A percentile compares a stretch with the other conserved stretches of the same genome.
Evolutionary conservation across 2,329 filamentous ascomycete species (phyloP).

Genomic region (Trichoderma guizhouense): DNA sequence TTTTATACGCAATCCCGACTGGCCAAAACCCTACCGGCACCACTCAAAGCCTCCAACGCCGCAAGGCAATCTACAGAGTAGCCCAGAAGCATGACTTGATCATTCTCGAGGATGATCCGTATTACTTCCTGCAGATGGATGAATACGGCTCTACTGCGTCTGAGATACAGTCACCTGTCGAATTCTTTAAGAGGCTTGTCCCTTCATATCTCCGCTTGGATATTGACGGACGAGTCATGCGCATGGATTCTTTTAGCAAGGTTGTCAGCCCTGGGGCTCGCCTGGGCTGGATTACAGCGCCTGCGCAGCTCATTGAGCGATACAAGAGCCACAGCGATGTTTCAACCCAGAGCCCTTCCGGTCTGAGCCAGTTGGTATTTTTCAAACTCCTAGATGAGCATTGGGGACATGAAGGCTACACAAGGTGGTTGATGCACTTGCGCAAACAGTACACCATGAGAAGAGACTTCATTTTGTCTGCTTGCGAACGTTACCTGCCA

Average conservation of each 20-base stretch:
- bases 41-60: constrained; percentile 67
- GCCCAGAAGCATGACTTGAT: constrained; percentile 83
- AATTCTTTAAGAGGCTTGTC: constrained; percentile 77
- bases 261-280: constrained; percentile 86
- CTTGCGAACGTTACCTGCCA: constrained; percentile 1
- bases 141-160: constrained; percentile 57
- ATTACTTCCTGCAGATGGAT: constrained; percentile 85
- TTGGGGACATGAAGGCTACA: constrained; percentile 7
- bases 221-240: constrained; percentile 79
- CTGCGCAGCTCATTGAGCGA: not conserved
- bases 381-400: constrained; percentile 14
- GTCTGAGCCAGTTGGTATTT: not conserved
- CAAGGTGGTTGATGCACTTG: constrained; percentile 8
- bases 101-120: constrained; percentile 91
- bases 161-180: constrained; percentile 52
- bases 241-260: constrained; percentile 92
- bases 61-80: constrained; percentile 74
- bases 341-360: constrained; percentile 3
- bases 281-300: constrained; percentile 82
- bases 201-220: constrained; percentile 82
- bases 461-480: constrained; percentile 5
- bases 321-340: constrained; percentile 8
- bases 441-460: not conserved
- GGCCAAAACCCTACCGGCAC: constrained; percentile 87
- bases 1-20: constrained; percentile 1